Percentiles rank a stretch among this genome's conserved stretches.
phyloP scores from a whole-genome alignment of 208 protist species.

The Leptomonas seymouri region DNA sequence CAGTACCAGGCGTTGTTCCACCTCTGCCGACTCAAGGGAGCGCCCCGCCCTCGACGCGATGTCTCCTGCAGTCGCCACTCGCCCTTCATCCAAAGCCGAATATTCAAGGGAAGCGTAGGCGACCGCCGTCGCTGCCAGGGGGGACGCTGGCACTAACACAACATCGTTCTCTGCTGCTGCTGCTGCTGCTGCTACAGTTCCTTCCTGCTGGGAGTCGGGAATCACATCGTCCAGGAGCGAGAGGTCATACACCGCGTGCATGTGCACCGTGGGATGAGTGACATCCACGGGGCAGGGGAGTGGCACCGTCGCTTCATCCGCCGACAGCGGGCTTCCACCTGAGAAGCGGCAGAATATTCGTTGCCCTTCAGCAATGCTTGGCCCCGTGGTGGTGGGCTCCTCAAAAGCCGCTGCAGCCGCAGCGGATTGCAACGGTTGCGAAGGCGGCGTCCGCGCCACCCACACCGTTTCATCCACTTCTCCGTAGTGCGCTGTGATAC shows the following conservation, averaged over 20 bases:
- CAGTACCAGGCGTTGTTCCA: neutral
- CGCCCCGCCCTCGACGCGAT: neutral
- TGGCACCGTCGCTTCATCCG: conserved; percentile 7
- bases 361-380: neutral
- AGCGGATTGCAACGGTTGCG: neutral
- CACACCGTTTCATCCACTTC: conserved; percentile 1
- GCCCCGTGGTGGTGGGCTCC: neutral
- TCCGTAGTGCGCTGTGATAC: too few species aligned
- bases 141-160: conserved; percentile 2
- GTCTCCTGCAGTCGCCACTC: neutral
- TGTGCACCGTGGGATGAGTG: neutral
- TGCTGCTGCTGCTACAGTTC: too few species aligned
- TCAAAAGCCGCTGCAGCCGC: neutral
- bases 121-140: neutral
- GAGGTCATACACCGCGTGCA: neutral
- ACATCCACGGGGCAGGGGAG: neutral
- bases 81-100: neutral
- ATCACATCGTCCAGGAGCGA: conserved; percentile 1
- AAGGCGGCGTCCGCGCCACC: conserved; percentile 9
- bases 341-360: conserved; percentile 3
- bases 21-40: neutral
- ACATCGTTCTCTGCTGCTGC: neutral
- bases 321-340: neutral
- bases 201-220: conserved; percentile 16
- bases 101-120: neutral